Base-by-base conservation (phyloP, 78 protist genomes). In the Dictyostelium purpureum region DNA sequence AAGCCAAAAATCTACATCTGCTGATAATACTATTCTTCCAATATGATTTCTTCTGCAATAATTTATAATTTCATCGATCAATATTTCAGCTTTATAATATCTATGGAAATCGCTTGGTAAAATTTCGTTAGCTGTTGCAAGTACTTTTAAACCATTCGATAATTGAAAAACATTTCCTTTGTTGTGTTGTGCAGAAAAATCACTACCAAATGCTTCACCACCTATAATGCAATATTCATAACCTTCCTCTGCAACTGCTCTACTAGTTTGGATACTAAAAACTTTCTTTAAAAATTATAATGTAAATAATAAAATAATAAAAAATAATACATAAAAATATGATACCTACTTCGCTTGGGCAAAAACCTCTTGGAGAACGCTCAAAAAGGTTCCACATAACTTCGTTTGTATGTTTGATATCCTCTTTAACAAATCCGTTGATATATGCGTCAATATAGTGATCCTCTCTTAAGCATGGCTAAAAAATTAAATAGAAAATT, bases 201-300 rank as follows among this genome's bases (percentile, higher is more conserved):
- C 92, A 61, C 90, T 70, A 18, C 92, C 92, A 85, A 85, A 85
- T 21, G 77, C 71, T 43, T 85, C 92, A 24, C 92, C 92, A 2
- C 92, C 92, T 21, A 85, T 59, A 74, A 85, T 85, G 43, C 82
- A 73, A 85, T 85, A 85, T 85, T 85, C 92, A 61, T 85, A 85
- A 10, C 92, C 92, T 61, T 85, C 92, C 19, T 85, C 76, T 1
- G 9, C 67, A 1, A 74, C 75, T 1, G 92, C 28, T 61, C 82
- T 16, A 59, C 82, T 73, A 31, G 77, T 33, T 73, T 85, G 92
- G n/a, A 85, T 85, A 49, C 82, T 85, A 73, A 85, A 85, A 14
- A 85, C 49, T 73, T 85, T 85, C n/a, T n/a, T n/a, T n/a, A n/a
- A n/a, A n/a, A n/a, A 38, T 73, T 40, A 31, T 67, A 11, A 18